These are phyloP conservation scores for Golubevia sp. DNA, from an alignment of 1,284 basidiomycete genomes.

Conservation along the genomic window DNA sequence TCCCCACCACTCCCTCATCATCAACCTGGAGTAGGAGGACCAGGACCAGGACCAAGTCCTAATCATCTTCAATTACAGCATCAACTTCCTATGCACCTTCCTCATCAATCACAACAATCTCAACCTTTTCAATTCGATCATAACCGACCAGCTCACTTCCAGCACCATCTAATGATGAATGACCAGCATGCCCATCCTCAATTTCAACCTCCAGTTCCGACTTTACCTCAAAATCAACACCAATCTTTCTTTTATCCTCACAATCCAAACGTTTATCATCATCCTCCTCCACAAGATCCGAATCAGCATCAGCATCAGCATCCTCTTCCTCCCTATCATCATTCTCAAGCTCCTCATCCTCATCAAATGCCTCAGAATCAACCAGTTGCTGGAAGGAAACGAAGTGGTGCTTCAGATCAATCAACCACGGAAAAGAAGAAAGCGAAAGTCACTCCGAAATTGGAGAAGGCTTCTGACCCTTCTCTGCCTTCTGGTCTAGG, in stretches of 20 bases:
- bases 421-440: too few species aligned
- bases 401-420: neutral
- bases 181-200: neutral
- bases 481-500: constrained; percentile 74
- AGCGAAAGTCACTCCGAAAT: too few species aligned
- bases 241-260: neutral
- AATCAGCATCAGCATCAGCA: neutral
- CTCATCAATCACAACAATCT: neutral
- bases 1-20: too few species aligned
- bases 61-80: neutral
- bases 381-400: neutral
- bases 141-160: too few species aligned
- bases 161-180: neutral
- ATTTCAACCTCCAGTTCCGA: neutral
- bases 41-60: neutral
- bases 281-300: too few species aligned
- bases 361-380: neutral
- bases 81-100: neutral
- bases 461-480: constrained; percentile 62
- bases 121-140: too few species aligned
- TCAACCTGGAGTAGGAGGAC: neutral
- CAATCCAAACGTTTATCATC: neutral
- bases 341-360: too few species aligned
- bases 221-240: neutral
- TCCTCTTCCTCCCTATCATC: too few species aligned